A percentile compares a stretch with the other conserved stretches of the same genome.
phyloP scores from a whole-genome alignment of 306 rosid species.

The Phaseolus lunatus region DNA sequence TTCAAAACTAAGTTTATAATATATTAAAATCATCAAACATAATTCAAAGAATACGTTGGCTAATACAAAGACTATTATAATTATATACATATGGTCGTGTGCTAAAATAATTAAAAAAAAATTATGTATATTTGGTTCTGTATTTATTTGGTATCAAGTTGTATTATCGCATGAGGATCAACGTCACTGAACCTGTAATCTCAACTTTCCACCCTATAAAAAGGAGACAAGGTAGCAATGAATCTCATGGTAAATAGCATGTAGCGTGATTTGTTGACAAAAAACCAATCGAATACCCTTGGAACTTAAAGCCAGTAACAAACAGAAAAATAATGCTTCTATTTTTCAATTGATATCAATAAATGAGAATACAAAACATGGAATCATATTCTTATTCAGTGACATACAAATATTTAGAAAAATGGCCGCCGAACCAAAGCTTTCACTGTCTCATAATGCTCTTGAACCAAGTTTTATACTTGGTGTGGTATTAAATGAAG shows the following conservation, averaged over 20 bases:
- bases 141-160: too few relatives aligned
- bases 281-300: not conserved
- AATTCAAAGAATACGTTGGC: not conserved
- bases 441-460: constrained; percentile 35
- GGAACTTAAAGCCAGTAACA: constrained; percentile 17
- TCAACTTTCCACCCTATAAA: not conserved
- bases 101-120: too few relatives aligned
- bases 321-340: constrained; percentile 23
- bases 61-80: not conserved
- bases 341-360: constrained; percentile 37
- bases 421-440: constrained; percentile 39
- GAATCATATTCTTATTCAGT: constrained; percentile 30
- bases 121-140: too few relatives aligned
- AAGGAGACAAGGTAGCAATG: not conserved
- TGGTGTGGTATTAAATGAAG: constrained; percentile 37
- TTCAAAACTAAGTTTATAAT: not conserved
- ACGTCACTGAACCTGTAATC: constrained; percentile 12
- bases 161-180: too few relatives aligned
- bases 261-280: constrained; percentile 12
- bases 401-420: constrained; percentile 25
- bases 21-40: not conserved
- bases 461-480: constrained; percentile 23
- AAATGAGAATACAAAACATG: constrained; percentile 39
- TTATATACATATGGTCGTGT: too few relatives aligned
- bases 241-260: not conserved